phyloP scores from a whole-genome alignment of 1,284 basidiomycete species.

The Exobasidium rhododendri region DNA sequence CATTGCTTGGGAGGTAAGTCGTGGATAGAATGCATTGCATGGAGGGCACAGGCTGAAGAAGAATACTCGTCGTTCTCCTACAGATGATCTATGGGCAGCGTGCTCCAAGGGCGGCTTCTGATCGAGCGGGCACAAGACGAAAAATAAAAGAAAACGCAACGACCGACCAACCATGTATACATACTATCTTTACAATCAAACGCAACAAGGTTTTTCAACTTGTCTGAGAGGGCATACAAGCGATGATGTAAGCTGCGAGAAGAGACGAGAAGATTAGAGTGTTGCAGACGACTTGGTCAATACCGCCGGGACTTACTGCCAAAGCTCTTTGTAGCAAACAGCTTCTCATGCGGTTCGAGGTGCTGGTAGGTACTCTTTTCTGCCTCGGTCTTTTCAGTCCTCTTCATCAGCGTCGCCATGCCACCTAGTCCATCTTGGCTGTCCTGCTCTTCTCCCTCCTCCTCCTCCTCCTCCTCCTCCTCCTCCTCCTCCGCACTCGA shows the following conservation, averaged over 20 bases:
- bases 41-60: no score
- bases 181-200: constrained; percentile 3
- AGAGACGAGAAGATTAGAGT: no score
- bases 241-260: constrained; percentile 21
- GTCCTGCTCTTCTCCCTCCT: constrained; percentile 3
- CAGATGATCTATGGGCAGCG: constrained; percentile 41
- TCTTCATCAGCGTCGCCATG: constrained; percentile 23
- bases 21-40: background rate
- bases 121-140: background rate
- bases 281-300: no score
- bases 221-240: constrained; percentile 19
- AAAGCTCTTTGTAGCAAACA: constrained; percentile 33
- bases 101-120: constrained; percentile 25
- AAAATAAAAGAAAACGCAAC: no score
- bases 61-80: no score
- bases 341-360: constrained; percentile 29
- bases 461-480: background rate
- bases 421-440: constrained; percentile 19
- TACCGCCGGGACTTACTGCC: constrained; percentile 33
- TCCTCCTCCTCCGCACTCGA: background rate
- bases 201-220: background rate
- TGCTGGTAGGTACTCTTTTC: constrained; percentile 27
- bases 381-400: constrained; percentile 33
- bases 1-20: constrained; percentile 80
- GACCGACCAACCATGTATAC: background rate